Conservation (phyloP, 2,329 filamentous ascomycete species). For the Tolypocladium nubicola region DNA sequence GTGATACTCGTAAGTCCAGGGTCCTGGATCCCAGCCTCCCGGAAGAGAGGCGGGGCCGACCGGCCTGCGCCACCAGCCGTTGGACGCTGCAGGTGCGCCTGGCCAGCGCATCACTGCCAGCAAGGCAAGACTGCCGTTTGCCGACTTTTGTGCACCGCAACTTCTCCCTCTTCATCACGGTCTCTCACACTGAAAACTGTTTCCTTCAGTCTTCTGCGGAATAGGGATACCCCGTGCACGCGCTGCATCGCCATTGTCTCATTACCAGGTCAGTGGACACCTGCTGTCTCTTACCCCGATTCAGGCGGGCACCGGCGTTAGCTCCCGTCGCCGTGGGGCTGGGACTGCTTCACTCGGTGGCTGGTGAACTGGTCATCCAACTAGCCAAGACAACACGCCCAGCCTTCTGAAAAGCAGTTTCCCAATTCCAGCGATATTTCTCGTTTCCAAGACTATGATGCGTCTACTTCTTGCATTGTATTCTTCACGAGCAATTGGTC, state of each 20-base stretch:
- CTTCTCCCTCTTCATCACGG: background rate
- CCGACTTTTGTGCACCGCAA: background rate
- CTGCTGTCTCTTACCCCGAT: background rate
- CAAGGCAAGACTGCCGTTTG: background rate
- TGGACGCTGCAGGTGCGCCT: conserved; percentile 2
- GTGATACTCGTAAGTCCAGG: background rate
- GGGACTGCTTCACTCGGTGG: conserved; percentile 1
- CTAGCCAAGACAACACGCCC: background rate
- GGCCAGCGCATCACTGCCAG: background rate
- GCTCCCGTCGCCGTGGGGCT: background rate
- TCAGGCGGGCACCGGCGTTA: background rate
- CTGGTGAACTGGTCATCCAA: conserved; percentile 1
- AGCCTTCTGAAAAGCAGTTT: conserved; percentile 4
- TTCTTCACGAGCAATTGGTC: conserved; percentile 23
- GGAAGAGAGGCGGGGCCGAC: conserved; percentile 2
- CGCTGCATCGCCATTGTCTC: background rate
- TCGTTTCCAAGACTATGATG: conserved; percentile 14
- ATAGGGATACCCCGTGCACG: too few species aligned
- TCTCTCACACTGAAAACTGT: background rate
- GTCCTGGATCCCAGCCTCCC: conserved; percentile 2
- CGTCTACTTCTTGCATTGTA: conserved; percentile 18
- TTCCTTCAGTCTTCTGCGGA: background rate
- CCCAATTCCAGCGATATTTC: conserved; percentile 23
- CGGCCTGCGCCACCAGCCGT: conserved; percentile 2
- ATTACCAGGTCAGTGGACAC: background rate